Conservation (phyloP, 2,329 filamentous ascomycete genomes). For the Aspergillus fumigatiaffinis region DNA sequence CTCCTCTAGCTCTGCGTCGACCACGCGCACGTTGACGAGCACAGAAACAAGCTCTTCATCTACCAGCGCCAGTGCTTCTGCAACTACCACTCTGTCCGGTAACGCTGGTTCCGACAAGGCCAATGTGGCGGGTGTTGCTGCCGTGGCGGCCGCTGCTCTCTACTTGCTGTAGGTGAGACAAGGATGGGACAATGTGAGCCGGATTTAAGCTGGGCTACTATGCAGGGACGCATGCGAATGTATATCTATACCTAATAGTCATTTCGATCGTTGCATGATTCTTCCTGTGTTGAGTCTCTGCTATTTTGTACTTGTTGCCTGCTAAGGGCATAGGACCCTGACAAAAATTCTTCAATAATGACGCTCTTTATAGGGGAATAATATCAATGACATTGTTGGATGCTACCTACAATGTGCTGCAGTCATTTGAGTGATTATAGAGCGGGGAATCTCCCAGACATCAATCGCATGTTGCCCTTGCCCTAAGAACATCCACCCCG, state of each 20-base stretch:
- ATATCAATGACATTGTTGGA: neutral
- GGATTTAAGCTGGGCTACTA: neutral
- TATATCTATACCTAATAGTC: neutral
- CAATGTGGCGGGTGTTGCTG: constrained; percentile 24
- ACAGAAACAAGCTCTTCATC: neutral
- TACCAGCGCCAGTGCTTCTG: neutral
- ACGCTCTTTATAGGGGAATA: neutral
- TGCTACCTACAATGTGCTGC: neutral
- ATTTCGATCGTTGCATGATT: neutral
- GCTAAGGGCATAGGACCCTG: neutral
- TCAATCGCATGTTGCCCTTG: neutral
- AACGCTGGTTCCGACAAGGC: constrained; percentile 15
- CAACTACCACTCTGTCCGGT: constrained; percentile 2
- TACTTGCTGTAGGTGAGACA: constrained; percentile 20
- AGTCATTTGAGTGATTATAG: neutral
- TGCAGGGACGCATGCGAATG: neutral
- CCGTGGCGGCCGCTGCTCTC: constrained; percentile 21
- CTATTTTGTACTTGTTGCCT: neutral
- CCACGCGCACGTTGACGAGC: neutral
- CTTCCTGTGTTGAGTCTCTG: neutral
- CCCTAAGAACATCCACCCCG: neutral
- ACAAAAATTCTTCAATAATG: neutral
- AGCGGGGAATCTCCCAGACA: no score
- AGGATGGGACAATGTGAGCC: neutral
- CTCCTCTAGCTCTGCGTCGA: neutral